Conservation (phyloP, 2,329 filamentous ascomycete genomes). For the Myotisia sp. region DNA sequence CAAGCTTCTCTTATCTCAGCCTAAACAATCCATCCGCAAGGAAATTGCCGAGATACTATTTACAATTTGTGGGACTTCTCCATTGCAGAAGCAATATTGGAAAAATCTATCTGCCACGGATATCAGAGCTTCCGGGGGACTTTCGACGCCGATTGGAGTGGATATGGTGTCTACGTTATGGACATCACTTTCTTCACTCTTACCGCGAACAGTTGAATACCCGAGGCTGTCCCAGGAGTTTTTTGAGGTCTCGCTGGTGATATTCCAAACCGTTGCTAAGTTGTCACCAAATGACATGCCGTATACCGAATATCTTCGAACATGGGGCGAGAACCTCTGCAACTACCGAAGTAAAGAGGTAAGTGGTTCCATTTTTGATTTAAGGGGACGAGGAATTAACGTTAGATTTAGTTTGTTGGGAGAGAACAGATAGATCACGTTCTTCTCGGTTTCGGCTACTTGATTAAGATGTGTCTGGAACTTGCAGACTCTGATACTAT, state of each 20-base stretch:
- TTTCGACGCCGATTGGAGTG: slow-evolving; percentile 20
- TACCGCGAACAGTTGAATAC: slow-evolving; percentile 26
- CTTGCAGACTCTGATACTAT: slow-evolving; percentile 22
- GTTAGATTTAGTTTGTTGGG: slow-evolving; percentile 28
- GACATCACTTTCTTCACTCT: slow-evolving; percentile 28
- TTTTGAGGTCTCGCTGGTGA: slow-evolving; percentile 30
- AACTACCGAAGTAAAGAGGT: slow-evolving; percentile 32
- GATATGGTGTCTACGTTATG: slow-evolving; percentile 34
- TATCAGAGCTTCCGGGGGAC: slow-evolving; percentile 7
- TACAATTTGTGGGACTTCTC: slow-evolving; percentile 22
- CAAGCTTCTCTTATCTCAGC: slow-evolving; percentile 32
- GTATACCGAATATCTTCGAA: slow-evolving; percentile 26
- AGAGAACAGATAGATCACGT: slow-evolving; percentile 32
- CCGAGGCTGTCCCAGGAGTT: slow-evolving; percentile 31
- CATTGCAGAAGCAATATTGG: slow-evolving; percentile 18
- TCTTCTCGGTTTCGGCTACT: slow-evolving; percentile 29
- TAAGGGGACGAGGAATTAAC: slow-evolving; percentile 13
- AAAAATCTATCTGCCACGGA: slow-evolving; percentile 13
- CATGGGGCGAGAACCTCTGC: slow-evolving; percentile 32
- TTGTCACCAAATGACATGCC: slow-evolving; percentile 25
- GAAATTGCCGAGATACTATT: slow-evolving; percentile 27
- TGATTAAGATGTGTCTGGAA: slow-evolving; percentile 31
- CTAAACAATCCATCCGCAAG: slow-evolving; percentile 24
- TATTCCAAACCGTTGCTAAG: slow-evolving; percentile 31
- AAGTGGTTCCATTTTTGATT: slow-evolving; percentile 5